Evolutionary conservation across 768 basidiomycete species (phyloP), one percentile per base, ranked within the genome.

Genomic region (Pleurotus sapidus): DNA sequence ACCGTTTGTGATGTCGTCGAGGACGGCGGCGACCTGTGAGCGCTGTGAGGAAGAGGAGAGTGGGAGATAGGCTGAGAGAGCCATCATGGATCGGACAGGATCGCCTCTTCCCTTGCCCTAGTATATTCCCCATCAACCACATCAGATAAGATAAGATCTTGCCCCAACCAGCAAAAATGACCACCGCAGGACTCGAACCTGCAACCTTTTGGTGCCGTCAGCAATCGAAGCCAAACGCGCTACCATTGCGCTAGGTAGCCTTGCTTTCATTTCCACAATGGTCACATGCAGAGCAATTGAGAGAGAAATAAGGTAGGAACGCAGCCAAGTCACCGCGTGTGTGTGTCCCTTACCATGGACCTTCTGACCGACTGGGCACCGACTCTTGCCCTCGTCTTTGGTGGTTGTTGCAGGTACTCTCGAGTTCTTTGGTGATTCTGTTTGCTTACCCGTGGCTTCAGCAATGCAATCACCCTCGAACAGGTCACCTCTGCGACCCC

Each of bases 151-250:
- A 34, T 34, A 34, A 34, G 30, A 11, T 34, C 30, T 34, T 11
- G 30, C 9, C 30, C 30, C 9, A 34, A 9, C 8, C 30, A 55
- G 62, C 64, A 65, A 67, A 60, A 57, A 68, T 89, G 88, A 89
- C 84, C 86, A 88, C 88, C 86, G 88, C 89, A 90, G 89, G 89
- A 89, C 88, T 92, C 88, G 89, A 91, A 91, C 90, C 89, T 91
- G 89, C 89, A 91, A 87, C 89, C 90, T 91, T 88, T 89, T 90
- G 89, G 89, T 91, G 61, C 76, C 84, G 72, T 75, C 62, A 77
- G 84, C 85, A 65, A 81, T 54, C 82, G 81, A 83, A 83, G 82
- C 82, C 81, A 83, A 82, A 83, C 81, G 82, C 81, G 81, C 82
- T 83, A 82, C 81, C 81, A 83, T 83, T 83, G 82, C 82, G 82